Evolutionary conservation across 2,329 filamentous ascomycete species (phyloP).

Genomic region (Colletotrichum kahawae): DNA sequence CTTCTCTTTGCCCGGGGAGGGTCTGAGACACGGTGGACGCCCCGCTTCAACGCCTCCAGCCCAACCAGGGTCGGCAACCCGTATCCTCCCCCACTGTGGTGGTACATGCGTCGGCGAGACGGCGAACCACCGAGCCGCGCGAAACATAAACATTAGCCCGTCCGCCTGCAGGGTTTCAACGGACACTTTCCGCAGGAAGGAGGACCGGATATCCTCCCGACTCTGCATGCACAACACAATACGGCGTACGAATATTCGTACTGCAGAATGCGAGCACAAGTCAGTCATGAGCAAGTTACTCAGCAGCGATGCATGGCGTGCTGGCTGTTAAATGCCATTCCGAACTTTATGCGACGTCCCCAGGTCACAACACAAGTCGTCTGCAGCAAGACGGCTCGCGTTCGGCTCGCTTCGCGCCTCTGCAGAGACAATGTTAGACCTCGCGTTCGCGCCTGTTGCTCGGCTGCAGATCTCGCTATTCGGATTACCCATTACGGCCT

Average conservation of each 20-base stretch:
- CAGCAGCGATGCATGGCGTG: background rate
- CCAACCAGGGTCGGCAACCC: background rate
- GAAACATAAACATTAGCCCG: background rate
- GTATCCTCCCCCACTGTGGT: background rate
- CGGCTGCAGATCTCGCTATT: background rate
- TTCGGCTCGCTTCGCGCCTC: background rate
- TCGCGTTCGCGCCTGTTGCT: background rate
- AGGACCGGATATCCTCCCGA: background rate
- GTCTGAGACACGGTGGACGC: background rate
- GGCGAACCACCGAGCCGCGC: background rate
- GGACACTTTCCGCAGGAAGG: background rate
- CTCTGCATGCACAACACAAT: background rate
- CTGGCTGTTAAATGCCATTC: background rate
- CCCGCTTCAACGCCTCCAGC: background rate
- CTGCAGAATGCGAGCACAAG: background rate
- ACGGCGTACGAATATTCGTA: background rate
- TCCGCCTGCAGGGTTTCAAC: background rate
- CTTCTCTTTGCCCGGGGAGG: background rate
- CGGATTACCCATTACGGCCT: background rate
- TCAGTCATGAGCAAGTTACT: background rate
- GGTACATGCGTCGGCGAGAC: background rate
- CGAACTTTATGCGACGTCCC: background rate
- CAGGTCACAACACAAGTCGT: background rate
- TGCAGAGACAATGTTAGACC: background rate
- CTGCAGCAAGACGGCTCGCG: background rate